These are phyloP conservation scores for Pyrenophora teres DNA, from an alignment of 2,329 filamentous ascomycete genomes.

Conservation along the genomic window DNA sequence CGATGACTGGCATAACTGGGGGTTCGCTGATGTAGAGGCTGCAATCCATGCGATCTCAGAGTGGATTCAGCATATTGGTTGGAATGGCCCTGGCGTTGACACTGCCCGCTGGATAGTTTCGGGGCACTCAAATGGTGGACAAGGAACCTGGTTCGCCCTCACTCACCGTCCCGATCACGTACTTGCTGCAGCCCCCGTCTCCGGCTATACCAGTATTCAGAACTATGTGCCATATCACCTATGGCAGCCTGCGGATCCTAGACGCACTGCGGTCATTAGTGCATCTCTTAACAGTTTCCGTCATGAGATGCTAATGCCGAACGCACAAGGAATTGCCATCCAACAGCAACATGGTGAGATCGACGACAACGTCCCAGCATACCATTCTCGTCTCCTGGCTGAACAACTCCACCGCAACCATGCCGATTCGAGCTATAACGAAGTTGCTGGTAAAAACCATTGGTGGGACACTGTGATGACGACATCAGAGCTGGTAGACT, in stretches of 20 bases:
- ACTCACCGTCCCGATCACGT: conserved; percentile 62
- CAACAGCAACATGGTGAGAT: conserved; percentile 61
- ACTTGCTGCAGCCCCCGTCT: conserved; percentile 61
- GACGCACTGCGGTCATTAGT: conserved; percentile 54
- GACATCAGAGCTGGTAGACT: conserved; percentile 54
- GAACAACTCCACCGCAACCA: conserved; percentile 49
- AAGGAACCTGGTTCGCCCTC: conserved; percentile 62
- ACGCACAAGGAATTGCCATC: conserved; percentile 58
- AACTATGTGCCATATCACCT: conserved; percentile 63
- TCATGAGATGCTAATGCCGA: conserved; percentile 60
- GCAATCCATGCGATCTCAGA: conserved; percentile 54
- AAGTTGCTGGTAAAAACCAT: conserved; percentile 45
- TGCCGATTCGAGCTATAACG: conserved; percentile 49
- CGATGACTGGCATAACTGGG: conserved; percentile 67
- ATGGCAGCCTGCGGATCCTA: conserved; percentile 61
- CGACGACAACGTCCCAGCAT: conserved; percentile 64
- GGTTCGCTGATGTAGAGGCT: conserved; percentile 60
- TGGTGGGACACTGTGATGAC: conserved; percentile 55
- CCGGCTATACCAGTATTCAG: conserved; percentile 63
- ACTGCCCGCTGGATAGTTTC: conserved; percentile 57
- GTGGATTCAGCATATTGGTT: conserved; percentile 57
- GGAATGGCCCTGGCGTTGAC: conserved; percentile 55
- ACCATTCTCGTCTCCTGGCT: conserved; percentile 61
- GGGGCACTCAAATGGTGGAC: conserved; percentile 66
- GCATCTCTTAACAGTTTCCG: conserved; percentile 58